Evolutionary conservation across 2,329 filamentous ascomycete genomes (phyloP), one percentile per base, ranked within the genome.

Genomic region (Xylariaceae sp.): DNA sequence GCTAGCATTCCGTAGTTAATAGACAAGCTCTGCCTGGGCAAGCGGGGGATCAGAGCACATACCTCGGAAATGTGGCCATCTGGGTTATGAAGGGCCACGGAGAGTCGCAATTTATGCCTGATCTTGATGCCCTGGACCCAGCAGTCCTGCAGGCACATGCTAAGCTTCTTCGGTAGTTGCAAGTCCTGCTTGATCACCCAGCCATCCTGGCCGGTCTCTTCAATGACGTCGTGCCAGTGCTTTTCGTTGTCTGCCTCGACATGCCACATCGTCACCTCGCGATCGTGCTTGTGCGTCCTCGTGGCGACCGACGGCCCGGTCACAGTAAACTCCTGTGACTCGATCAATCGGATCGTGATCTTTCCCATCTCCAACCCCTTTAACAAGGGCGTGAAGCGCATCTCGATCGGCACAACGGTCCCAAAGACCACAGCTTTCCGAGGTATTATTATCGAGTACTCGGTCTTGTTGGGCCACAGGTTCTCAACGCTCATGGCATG

Each of bases 401-500:
- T 90, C 52, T 94, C 82, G 43, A 95, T 74, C 1, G 81, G 79
- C 34, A 97, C 81, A 15, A 75, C 74, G n/a, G 87, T 94, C 34
- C 92, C 92, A 54, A 96, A 94, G 13, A 95, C 85, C 38, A 95
- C 83, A 2, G 92, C 92, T 67, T 96, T 96, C 56, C 88, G 89
- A 0, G 92, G 90, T 9, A 94, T 86, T 41, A 87, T 80, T 47
- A 98, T 88, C 19, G 88, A 90, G 66, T 98, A 98, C 60, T 94
- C 87, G 53, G 97, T 78, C 70, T 98, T 98, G 68, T 95, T 92
- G 5, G 88, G 85, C 92, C 92, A 98, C 48, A 94, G 85, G 57
- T 96, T 96, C 63, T 96, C 89, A 48, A 97, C 89, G 47, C 86
- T 87, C 87, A 96, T 92, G 33, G 88, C 83, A 62, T 97, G 85